phyloP scores from a whole-genome alignment of 352 stramenopile species.

The Elongisporangium prolatum region DNA sequence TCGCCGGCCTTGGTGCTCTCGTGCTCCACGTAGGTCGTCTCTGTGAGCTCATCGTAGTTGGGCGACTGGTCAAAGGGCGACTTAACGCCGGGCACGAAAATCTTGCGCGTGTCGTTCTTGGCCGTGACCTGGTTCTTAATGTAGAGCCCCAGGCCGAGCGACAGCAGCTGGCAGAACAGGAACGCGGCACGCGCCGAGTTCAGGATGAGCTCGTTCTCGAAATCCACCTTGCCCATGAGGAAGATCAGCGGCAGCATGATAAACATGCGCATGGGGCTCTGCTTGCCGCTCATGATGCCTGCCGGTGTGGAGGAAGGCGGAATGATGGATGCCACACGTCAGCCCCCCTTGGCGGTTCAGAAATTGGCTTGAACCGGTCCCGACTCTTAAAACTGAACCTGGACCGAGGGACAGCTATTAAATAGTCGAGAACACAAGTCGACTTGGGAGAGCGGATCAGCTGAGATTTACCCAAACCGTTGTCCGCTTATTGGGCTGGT shows the following conservation, averaged over 20 bases:
- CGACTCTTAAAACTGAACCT: background rate
- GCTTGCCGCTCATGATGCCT: slow-evolving; percentile 38
- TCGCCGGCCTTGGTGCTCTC: slow-evolving; percentile 70
- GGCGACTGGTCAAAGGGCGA: slow-evolving; percentile 77
- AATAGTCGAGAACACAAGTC: background rate
- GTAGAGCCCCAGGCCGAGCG: slow-evolving; percentile 61
- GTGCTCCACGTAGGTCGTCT: slow-evolving; percentile 74
- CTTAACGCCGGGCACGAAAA: slow-evolving; percentile 62
- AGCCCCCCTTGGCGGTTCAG: background rate
- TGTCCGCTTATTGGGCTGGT: background rate
- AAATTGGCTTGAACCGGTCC: background rate
- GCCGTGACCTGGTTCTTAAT: slow-evolving; percentile 68
- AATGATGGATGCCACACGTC: background rate
- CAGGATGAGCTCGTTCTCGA: slow-evolving; percentile 66
- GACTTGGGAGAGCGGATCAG: background rate
- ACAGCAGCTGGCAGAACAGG: slow-evolving; percentile 50
- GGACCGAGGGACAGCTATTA: background rate
- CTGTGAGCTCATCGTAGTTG: slow-evolving; percentile 74
- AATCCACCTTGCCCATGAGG: slow-evolving; percentile 84
- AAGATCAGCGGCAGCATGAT: slow-evolving; percentile 85
- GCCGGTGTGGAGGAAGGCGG: background rate
- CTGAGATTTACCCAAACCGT: background rate
- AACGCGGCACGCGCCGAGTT: slow-evolving; percentile 61
- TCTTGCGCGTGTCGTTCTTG: slow-evolving; percentile 79
- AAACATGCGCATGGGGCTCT: slow-evolving; percentile 78